Evolutionary conservation across 768 basidiomycete species (phyloP).

Genomic region (Phanerochaete sordida): DNA sequence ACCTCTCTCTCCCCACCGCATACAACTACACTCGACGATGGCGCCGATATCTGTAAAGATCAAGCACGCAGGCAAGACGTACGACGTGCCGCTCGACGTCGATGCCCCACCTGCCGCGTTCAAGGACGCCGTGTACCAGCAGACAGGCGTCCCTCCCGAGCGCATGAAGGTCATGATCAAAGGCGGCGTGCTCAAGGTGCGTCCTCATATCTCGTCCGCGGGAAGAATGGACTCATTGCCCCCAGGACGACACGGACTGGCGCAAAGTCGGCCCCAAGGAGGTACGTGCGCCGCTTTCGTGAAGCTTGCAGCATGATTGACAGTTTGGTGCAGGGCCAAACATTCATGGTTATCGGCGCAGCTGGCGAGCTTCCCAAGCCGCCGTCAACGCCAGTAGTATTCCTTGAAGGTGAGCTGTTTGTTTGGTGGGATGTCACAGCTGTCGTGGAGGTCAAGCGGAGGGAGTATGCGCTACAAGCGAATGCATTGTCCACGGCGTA

Average conservation of each 20-base stretch:
- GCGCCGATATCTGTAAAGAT: slow-evolving; percentile 71
- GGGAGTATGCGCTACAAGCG: background rate
- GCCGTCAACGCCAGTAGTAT: slow-evolving; percentile 73
- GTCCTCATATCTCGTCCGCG: background rate
- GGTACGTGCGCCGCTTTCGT: too few relatives aligned
- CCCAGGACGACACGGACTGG: slow-evolving; percentile 84
- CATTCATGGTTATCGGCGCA: slow-evolving; percentile 90
- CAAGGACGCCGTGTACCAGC: slow-evolving; percentile 78
- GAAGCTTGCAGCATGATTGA: too few relatives aligned
- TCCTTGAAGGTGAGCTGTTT: slow-evolving; percentile 68
- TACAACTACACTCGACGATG: slow-evolving; percentile 43
- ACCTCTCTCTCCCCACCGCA: background rate
- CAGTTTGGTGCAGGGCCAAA: slow-evolving; percentile 71
- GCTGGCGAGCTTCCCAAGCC: slow-evolving; percentile 91
- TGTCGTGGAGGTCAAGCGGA: background rate
- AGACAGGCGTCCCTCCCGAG: slow-evolving; percentile 84
- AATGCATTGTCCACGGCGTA: background rate
- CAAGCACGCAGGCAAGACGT: slow-evolving; percentile 85
- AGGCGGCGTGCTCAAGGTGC: slow-evolving; percentile 83
- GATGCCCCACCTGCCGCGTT: slow-evolving; percentile 67
- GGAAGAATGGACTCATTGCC: background rate
- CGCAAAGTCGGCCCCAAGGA: slow-evolving; percentile 79
- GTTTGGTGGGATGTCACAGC: background rate
- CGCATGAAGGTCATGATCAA: slow-evolving; percentile 99
- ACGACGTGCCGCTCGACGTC: slow-evolving; percentile 69